A percentile compares a stretch with the other conserved stretches of the same genome.
These are phyloP conservation scores for Lactifluus volemus DNA, from an alignment of 768 basidiomycete genomes.

Conservation along the genomic window DNA sequence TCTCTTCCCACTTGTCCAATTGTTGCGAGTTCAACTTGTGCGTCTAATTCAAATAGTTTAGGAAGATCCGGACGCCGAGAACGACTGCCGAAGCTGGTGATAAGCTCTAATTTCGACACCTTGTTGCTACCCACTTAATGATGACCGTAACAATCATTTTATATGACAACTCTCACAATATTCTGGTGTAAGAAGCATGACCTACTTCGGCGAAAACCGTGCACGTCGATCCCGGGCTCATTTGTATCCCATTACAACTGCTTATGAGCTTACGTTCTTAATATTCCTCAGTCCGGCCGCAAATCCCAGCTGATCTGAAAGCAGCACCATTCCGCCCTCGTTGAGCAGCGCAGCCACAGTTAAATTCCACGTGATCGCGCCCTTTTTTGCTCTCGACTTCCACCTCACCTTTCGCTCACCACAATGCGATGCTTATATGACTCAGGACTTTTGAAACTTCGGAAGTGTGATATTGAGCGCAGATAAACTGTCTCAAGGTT, in stretches of 20 bases:
- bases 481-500: neutral
- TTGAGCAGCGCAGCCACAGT: too few species aligned
- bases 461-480: neutral
- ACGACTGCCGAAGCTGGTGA: neutral
- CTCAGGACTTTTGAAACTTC: neutral
- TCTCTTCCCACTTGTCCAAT: neutral
- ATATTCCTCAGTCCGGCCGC: neutral
- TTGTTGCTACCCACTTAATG: neutral
- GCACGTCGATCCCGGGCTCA: slow-evolving; percentile 8
- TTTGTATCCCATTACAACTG: neutral
- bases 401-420: neutral
- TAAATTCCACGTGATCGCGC: neutral
- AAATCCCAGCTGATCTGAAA: neutral
- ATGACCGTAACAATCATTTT: neutral
- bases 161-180: neutral
- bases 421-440: neutral
- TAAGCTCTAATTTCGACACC: neutral
- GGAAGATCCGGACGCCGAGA: neutral
- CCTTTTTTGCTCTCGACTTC: neutral
- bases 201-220: neutral
- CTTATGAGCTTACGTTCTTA: neutral
- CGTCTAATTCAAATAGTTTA: neutral
- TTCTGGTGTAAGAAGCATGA: neutral
- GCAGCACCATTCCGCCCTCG: neutral
- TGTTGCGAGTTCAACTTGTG: neutral